Base-by-base conservation (phyloP, 1,284 basidiomycete species). In the Lentinula novae-zelandiae region DNA sequence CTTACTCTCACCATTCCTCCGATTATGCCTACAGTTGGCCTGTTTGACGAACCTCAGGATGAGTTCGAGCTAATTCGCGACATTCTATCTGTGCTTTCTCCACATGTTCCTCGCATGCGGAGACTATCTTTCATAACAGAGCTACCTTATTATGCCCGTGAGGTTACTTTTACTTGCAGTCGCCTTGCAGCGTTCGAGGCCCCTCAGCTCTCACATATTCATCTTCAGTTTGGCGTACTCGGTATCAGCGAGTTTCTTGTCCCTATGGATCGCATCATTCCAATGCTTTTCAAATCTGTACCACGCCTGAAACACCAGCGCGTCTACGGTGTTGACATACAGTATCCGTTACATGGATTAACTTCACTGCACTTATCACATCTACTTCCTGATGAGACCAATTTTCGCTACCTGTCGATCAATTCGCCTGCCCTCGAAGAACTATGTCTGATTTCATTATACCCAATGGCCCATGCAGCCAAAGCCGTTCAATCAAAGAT, bases 291-390 rank as follows among this genome's bases (percentile, higher is more conserved):
- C 50, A 39, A n/a, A 27, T 51, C 57, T 33, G 49, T 49, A 6
- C 60, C 60, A 17, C 20, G n/a, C 9, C 49, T 60, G 7, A 48
- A 38, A 22, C 54, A 38, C 15, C 60, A 56, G 44, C 56, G 10
- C 42, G 20, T 60, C n/a, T 15, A 27, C 12, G 48, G 48, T 12
- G 36, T 34, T 13, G 22, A 46, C 9, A 40, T 60, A 9, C 52
- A 40, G 17, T 60, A 51, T 42, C 53, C 53, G n/a, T 27, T 56
- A 1, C 48, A 50, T 27, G 36, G 49, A 17, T 31, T 60, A 12
- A 51, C 38, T 5, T 48, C 53, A 12, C 36, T 60, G 22, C 48
- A 57, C 15, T 4, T 60, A 36, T 20, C 51, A 34, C 15, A 42
- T 15, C 4, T 51, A 20, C 8, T 34, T n/a, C 53, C 48, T 5